A percentile compares a stretch with the other conserved stretches of the same genome.
phyloP scores from a whole-genome alignment of 345 rosid species.

The Citrus trifoliata region DNA sequence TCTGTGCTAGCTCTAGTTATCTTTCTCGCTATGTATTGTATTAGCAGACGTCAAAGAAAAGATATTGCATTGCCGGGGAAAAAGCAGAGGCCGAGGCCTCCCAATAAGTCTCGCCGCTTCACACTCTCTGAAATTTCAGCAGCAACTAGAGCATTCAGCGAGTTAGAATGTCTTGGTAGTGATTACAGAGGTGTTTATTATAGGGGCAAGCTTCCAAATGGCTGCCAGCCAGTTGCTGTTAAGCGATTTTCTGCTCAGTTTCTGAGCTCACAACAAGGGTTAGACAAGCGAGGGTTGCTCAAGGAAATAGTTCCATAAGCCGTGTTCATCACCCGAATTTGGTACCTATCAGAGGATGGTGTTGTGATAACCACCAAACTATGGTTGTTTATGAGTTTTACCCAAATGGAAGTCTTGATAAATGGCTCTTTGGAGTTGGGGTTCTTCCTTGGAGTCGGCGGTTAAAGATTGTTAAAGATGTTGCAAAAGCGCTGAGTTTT shows the following conservation, averaged over 20 bases:
- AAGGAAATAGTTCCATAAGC: constrained; percentile 39
- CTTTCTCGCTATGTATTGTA: constrained; percentile 29
- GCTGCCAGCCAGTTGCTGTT: constrained; percentile 35
- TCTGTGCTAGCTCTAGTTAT: constrained; percentile 30
- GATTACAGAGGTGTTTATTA: constrained; percentile 38
- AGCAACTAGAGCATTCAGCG: constrained; percentile 40
- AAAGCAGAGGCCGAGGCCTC: constrained; percentile 41
- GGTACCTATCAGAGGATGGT: constrained; percentile 50
- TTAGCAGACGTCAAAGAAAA: constrained; percentile 18
- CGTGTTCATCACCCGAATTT: constrained; percentile 44
- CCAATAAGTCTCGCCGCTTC: constrained; percentile 44
- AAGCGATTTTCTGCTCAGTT: constrained; percentile 37
- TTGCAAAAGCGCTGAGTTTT: constrained; percentile 35
- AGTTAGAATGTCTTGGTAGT: constrained; percentile 36
- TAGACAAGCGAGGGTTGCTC: constrained; percentile 29
- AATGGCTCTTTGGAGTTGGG: constrained; percentile 45
- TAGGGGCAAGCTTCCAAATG: constrained; percentile 42
- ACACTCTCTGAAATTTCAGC: constrained; percentile 33
- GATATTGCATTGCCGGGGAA: constrained; percentile 16
- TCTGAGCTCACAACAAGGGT: constrained; percentile 29
- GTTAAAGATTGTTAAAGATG: constrained; percentile 37
- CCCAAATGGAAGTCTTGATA: constrained; percentile 40
- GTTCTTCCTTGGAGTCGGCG: constrained; percentile 49
- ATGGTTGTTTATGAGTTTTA: constrained; percentile 43
- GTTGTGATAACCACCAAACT: constrained; percentile 32